Conservation (phyloP, 2,329 filamentous ascomycete genomes). For the Diaporthe sp. region DNA sequence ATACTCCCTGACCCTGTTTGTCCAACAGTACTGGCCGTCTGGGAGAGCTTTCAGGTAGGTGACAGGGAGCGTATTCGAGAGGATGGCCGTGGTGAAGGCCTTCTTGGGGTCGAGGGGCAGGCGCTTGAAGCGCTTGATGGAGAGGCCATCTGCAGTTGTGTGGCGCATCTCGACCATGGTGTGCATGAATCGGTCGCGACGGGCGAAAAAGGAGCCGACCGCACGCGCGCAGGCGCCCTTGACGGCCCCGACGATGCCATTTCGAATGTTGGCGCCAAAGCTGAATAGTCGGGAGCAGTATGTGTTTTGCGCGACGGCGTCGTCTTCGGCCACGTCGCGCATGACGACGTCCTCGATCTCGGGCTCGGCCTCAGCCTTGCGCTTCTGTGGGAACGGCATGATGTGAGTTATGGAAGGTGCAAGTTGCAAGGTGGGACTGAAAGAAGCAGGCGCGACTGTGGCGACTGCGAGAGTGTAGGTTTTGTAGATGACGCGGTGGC, state of each 20-base stretch:
- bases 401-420: slow-evolving; percentile 28
- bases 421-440: neutral
- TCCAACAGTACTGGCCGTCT: slow-evolving; percentile 37
- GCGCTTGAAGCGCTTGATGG: slow-evolving; percentile 42
- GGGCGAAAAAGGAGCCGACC: slow-evolving; percentile 12
- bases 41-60: slow-evolving; percentile 35
- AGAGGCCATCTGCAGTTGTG: slow-evolving; percentile 39
- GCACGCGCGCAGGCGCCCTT: slow-evolving; percentile 18
- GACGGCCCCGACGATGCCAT: slow-evolving; percentile 12
- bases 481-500: neutral
- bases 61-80: slow-evolving; percentile 38
- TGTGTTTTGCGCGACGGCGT: neutral
- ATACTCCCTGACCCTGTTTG: slow-evolving; percentile 31
- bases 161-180: slow-evolving; percentile 34
- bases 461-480: neutral
- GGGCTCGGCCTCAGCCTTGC: slow-evolving; percentile 24
- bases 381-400: slow-evolving; percentile 31
- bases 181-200: slow-evolving; percentile 30
- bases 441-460: slow-evolving; percentile 20
- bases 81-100: slow-evolving; percentile 24
- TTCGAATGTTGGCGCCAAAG: slow-evolving; percentile 29
- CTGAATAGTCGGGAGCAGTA: slow-evolving; percentile 4
- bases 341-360: slow-evolving; percentile 35
- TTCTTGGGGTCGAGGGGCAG: slow-evolving; percentile 36
- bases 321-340: slow-evolving; percentile 21